Conservation (phyloP, 2,329 filamentous ascomycete species). For the Penicillium sp. region DNA sequence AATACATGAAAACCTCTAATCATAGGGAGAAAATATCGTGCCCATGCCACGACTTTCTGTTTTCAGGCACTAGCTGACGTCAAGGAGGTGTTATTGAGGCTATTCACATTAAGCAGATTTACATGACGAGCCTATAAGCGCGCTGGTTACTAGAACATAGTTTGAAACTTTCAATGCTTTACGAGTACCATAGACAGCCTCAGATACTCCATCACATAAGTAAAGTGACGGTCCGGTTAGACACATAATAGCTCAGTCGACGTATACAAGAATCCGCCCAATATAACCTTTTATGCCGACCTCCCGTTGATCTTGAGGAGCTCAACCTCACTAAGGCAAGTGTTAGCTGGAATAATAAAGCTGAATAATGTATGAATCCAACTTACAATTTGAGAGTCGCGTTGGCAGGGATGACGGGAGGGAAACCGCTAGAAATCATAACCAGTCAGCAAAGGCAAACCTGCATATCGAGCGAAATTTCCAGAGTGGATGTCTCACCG, state of each 20-base stretch:
- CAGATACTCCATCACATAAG: neutral
- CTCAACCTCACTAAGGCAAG: conserved; percentile 10
- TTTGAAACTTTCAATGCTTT: neutral
- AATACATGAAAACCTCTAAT: too few species aligned
- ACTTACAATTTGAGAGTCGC: conserved; percentile 83
- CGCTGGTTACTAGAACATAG: too few species aligned
- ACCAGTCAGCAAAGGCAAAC: conserved; percentile 1
- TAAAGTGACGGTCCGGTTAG: neutral
- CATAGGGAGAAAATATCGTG: too few species aligned
- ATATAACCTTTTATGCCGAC: neutral
- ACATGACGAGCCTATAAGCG: too few species aligned
- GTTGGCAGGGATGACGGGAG: conserved; percentile 74
- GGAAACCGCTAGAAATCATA: conserved; percentile 63
- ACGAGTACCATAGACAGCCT: neutral
- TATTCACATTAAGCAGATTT: too few species aligned
- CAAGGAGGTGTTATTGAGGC: too few species aligned
- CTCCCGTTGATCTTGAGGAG: conserved; percentile 17
- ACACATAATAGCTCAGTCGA: conserved; percentile 1
- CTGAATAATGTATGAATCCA: neutral
- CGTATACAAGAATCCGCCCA: neutral
- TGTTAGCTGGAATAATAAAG: neutral
- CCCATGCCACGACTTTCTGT: too few species aligned
- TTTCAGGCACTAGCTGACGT: too few species aligned
- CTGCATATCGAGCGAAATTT: neutral
- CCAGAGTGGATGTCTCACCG: conserved; percentile 21